Conservation (phyloP, 257 asterid species). For the Gentiana dahurica region DNA sequence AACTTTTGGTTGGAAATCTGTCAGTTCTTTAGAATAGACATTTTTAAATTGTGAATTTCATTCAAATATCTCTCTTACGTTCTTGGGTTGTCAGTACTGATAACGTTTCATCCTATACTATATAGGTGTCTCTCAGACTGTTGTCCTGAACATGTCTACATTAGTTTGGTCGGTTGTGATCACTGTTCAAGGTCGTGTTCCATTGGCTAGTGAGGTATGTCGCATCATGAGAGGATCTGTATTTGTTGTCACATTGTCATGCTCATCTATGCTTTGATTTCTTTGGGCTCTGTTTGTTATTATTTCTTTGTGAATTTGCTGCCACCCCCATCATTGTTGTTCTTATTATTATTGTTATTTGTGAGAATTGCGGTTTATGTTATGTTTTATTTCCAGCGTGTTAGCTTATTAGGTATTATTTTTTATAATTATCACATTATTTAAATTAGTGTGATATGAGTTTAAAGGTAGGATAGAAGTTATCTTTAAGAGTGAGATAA, state of each 20-base stretch:
- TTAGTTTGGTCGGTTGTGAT: constrained; percentile 84
- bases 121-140: constrained; percentile 91
- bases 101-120: constrained; percentile 9
- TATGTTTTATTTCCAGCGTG: too few species aligned
- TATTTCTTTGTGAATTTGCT: too few species aligned
- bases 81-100: neutral
- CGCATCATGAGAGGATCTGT: constrained; percentile 8
- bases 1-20: neutral
- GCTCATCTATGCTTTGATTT: neutral
- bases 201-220: constrained; percentile 96
- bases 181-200: constrained; percentile 80
- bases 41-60: neutral
- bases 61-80: neutral
- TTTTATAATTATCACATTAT: too few species aligned
- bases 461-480: too few species aligned
- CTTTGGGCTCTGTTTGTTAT: too few species aligned
- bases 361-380: too few species aligned
- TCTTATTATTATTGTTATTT: too few species aligned
- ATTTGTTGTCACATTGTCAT: neutral
- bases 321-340: too few species aligned
- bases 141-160: constrained; percentile 93
- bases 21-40: neutral
- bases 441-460: too few species aligned
- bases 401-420: too few species aligned
- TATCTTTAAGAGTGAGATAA: too few species aligned